Evolutionary conservation across 1,284 basidiomycete species (phyloP).

Genomic region (Sutorius eximius): DNA sequence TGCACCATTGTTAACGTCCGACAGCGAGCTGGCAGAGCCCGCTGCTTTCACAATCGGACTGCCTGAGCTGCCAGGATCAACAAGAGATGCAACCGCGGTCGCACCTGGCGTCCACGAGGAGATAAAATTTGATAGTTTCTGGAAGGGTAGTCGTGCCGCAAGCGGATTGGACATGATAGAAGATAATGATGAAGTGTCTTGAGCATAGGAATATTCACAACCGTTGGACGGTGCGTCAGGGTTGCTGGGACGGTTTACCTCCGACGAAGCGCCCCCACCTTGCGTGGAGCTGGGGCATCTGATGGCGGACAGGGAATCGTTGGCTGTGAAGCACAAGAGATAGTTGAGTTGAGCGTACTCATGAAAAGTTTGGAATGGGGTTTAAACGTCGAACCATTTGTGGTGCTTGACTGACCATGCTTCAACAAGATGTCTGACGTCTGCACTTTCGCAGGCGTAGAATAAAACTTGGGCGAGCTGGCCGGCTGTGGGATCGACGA

Average conservation of each 20-base stretch:
- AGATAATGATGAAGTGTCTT: slow-evolving; percentile 38
- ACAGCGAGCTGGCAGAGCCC: slow-evolving; percentile 17
- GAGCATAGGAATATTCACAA: slow-evolving; percentile 28
- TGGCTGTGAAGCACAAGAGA: slow-evolving; percentile 39
- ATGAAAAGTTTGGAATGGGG: slow-evolving; percentile 42
- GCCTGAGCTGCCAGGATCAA: slow-evolving; percentile 29
- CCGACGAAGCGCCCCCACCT: slow-evolving; percentile 25
- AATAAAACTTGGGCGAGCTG: slow-evolving; percentile 37
- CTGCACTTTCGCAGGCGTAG: slow-evolving; percentile 23
- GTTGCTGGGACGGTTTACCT: slow-evolving; percentile 19
- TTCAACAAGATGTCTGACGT: slow-evolving; percentile 23
- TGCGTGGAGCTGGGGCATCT: slow-evolving; percentile 26
- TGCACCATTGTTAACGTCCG: slow-evolving; percentile 12
- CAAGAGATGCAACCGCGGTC: slow-evolving; percentile 30
- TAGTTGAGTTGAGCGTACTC: slow-evolving; percentile 58
- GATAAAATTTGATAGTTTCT: slow-evolving; percentile 57
- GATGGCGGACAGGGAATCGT: slow-evolving; percentile 38
- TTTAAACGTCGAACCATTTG: slow-evolving; percentile 60
- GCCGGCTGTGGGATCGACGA: slow-evolving; percentile 55
- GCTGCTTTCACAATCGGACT: slow-evolving; percentile 17
- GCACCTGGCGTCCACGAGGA: slow-evolving; percentile 53
- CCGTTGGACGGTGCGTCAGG: slow-evolving; percentile 9
- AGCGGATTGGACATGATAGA: slow-evolving; percentile 53
- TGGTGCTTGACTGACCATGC: slow-evolving; percentile 33
- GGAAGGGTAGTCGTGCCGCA: slow-evolving; percentile 45